These are phyloP conservation scores for Cercospora sp. DNA, from an alignment of 2,329 filamentous ascomycete species.

Conservation along the genomic window DNA sequence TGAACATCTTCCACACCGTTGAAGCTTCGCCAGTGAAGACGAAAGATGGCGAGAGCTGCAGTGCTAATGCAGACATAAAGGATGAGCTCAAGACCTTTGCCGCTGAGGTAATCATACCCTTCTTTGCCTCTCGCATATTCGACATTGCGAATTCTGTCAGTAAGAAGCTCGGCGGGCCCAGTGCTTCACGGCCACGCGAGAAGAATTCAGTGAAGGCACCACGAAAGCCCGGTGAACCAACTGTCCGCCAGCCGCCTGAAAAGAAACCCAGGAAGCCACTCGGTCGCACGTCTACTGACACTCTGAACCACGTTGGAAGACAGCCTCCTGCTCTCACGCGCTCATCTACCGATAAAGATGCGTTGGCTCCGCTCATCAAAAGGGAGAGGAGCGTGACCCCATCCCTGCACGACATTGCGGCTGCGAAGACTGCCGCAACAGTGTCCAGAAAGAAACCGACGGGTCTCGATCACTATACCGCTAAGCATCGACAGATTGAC, in stretches of 20 bases:
- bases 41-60: constrained; percentile 22
- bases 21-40: constrained; percentile 58
- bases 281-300: constrained; percentile 61
- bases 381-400: constrained; percentile 65
- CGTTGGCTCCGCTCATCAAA: constrained; percentile 64
- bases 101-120: constrained; percentile 76
- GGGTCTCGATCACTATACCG: constrained; percentile 30
- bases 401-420: constrained; percentile 50
- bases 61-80: constrained; percentile 36
- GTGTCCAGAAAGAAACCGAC: constrained; percentile 43
- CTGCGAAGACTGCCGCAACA: constrained; percentile 27
- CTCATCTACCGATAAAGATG: constrained; percentile 59
- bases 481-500: constrained; percentile 54
- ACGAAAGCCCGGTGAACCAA: constrained; percentile 45
- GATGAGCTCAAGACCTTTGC: constrained; percentile 76
- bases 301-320: constrained; percentile 55
- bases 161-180: constrained; percentile 73
- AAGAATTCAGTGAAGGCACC: constrained; percentile 46
- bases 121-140: constrained; percentile 76
- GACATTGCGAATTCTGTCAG: constrained; percentile 69
- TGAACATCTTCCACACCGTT: constrained; percentile 83
- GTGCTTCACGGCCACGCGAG: constrained; percentile 58
- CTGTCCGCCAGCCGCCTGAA: constrained; percentile 38
- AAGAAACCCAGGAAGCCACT: constrained; percentile 55
- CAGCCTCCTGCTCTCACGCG: constrained; percentile 64